Percentiles rank a stretch among this genome's conserved stretches.
Evolutionary conservation across 805 yeast genomes (phyloP).

Genomic region (Candida sakaeoensis): DNA sequence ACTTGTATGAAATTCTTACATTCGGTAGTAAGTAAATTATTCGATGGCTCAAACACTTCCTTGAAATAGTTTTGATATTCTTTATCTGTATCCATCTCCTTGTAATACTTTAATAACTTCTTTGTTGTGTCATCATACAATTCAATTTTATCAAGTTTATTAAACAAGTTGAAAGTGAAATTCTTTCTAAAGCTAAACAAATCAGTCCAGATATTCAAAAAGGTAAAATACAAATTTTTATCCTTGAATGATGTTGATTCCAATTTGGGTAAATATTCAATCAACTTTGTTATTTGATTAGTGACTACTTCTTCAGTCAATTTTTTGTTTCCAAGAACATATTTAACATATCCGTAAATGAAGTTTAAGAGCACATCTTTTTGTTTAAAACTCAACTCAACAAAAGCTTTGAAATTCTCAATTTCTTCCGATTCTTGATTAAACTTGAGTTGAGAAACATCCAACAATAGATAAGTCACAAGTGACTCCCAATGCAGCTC

Average conservation of each 20-base stretch:
- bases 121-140: slow-evolving; percentile 26
- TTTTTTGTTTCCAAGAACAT: slow-evolving; percentile 25
- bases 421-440: slow-evolving; percentile 9
- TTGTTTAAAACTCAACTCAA: slow-evolving; percentile 24
- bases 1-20: slow-evolving; percentile 23
- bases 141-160: slow-evolving; percentile 19
- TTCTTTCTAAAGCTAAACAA: slow-evolving; percentile 15
- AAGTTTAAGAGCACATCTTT: slow-evolving; percentile 29
- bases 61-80: slow-evolving; percentile 14
- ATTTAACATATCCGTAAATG: slow-evolving; percentile 36
- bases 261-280: slow-evolving; percentile 21
- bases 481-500: slow-evolving; percentile 35
- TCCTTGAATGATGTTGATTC: slow-evolving; percentile 21
- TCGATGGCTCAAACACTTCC: slow-evolving; percentile 3
- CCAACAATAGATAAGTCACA: slow-evolving; percentile 41
- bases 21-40: slow-evolving; percentile 17
- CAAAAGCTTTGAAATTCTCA: slow-evolving; percentile 23
- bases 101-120: slow-evolving; percentile 21
- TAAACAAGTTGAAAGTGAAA: slow-evolving; percentile 19
- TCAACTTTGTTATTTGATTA: slow-evolving; percentile 18
- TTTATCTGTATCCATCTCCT: slow-evolving; percentile 13
- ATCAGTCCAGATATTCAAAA: slow-evolving; percentile 25
- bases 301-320: slow-evolving; percentile 14
- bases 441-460: slow-evolving; percentile 34
- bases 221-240: slow-evolving; percentile 15